Conservation (phyloP, 495 filamentous ascomycete genomes). For the Aspergillus sparsus region DNA sequence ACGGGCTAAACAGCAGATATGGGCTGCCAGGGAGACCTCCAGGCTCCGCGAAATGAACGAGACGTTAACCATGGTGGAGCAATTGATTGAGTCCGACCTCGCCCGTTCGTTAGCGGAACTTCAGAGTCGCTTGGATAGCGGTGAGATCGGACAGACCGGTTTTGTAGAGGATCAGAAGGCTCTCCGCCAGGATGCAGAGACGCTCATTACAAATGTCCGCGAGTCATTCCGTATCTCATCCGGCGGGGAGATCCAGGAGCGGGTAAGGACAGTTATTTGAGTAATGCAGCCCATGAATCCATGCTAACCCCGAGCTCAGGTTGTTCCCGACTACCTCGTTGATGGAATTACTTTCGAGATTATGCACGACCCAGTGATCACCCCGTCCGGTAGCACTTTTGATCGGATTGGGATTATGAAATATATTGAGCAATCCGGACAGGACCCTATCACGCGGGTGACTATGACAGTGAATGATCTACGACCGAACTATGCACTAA, state of each 20-base stretch:
- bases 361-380: slow-evolving; percentile 92
- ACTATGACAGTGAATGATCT: slow-evolving; percentile 71
- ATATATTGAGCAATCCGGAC: slow-evolving; percentile 71
- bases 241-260: slow-evolving; percentile 59
- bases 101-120: slow-evolving; percentile 55
- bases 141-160: slow-evolving; percentile 51
- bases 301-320: slow-evolving; percentile 34
- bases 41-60: slow-evolving; percentile 50
- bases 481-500: slow-evolving; percentile 79
- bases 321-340: slow-evolving; percentile 83
- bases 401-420: slow-evolving; percentile 86
- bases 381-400: slow-evolving; percentile 84
- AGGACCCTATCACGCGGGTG: slow-evolving; percentile 82
- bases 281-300: too few relatives aligned
- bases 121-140: slow-evolving; percentile 42
- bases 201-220: slow-evolving; percentile 51
- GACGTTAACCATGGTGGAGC: slow-evolving; percentile 50
- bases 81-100: slow-evolving; percentile 52
- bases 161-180: slow-evolving; percentile 42
- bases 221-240: slow-evolving; percentile 52
- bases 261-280: slow-evolving; percentile 39
- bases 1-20: slow-evolving; percentile 71
- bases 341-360: slow-evolving; percentile 89
- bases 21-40: slow-evolving; percentile 50
- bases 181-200: slow-evolving; percentile 50